Percentiles rank a stretch among this genome's conserved stretches.
These are phyloP conservation scores for Penicillium manginii DNA, from an alignment of 495 filamentous ascomycete genomes.

Conservation along the genomic window DNA sequence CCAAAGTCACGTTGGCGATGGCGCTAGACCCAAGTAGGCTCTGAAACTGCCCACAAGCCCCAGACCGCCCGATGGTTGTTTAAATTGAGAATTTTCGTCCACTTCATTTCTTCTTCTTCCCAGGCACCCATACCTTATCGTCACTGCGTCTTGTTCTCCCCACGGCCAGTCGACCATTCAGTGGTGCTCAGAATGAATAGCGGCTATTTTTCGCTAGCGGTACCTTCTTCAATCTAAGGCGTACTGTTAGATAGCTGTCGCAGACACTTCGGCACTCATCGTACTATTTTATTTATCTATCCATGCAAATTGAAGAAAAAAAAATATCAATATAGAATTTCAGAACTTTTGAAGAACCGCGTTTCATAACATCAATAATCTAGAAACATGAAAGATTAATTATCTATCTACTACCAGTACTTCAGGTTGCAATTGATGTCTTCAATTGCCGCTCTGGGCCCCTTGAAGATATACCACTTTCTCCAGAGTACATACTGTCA, in stretches of 20 bases:
- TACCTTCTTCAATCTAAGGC: slow-evolving; percentile 64
- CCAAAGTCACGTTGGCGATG: slow-evolving; percentile 32
- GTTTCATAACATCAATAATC: neutral
- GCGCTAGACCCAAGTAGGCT: slow-evolving; percentile 33
- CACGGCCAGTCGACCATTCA: slow-evolving; percentile 67
- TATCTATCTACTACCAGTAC: too few relatives aligned
- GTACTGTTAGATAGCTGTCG: slow-evolving; percentile 75
- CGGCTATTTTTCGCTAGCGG: slow-evolving; percentile 75
- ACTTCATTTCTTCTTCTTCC: slow-evolving; percentile 31
- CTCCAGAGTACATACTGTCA: too few relatives aligned
- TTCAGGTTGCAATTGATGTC: too few relatives aligned
- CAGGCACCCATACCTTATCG: slow-evolving; percentile 65
- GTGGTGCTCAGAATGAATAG: slow-evolving; percentile 60
- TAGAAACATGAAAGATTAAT: neutral
- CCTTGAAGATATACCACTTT: too few relatives aligned
- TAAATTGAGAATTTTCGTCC: slow-evolving; percentile 21
- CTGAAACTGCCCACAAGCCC: too few relatives aligned
- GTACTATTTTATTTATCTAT: neutral
- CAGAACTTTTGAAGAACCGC: too few relatives aligned
- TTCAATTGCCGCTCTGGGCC: too few relatives aligned
- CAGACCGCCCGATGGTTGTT: slow-evolving; percentile 17
- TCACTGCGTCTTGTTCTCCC: slow-evolving; percentile 53
- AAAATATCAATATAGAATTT: too few relatives aligned
- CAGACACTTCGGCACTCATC: slow-evolving; percentile 48
- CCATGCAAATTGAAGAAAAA: neutral